Base-by-base conservation (phyloP, 305 asterid genomes). In the Petunia hybrid region DNA sequence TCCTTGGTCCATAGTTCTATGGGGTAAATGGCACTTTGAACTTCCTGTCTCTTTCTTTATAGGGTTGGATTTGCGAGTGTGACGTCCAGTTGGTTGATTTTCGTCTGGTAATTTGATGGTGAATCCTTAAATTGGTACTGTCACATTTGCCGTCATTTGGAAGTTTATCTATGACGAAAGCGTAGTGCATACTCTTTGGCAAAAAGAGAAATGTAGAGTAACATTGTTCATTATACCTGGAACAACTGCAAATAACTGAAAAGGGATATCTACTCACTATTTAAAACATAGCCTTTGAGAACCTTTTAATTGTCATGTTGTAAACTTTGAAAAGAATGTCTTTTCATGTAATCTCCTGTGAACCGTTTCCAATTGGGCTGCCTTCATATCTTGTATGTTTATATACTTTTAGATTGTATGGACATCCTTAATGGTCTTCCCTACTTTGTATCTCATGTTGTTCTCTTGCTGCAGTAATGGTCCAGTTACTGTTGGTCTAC, bases 401-500 rank as follows among this genome's bases (percentile, higher is more conserved):
- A 13, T 59, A 36, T 73, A 73, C 78, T 51, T 73, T 45, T 51
- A 51, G 62, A 48, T 73, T 5, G 12, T 48, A 12, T 48, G 78
- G 78, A 71, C 46, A 60, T 46, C 61, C 77, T 71, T 51, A 35
- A 48, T 48, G 43, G 78, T 48, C 51, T 36, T 62, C 77, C 78
- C 61, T 79, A 48, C 64, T 60, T 69, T 76, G 82, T 60, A 48
- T 80, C 80, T 80, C 73, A 81, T 56, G 35, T 82, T 80, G 13
- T 84, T 80, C 76, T 59, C 78, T 67, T 85, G 38, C 68, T 83
- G 78, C 93, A 92, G 97, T 87, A 86, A 91, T 87, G 95, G 98
- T 80, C 87, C 91, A 36, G 91, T 89, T 77, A 88, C 93, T 43
- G 88, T 92, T 71, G 97, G 97, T 82, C 84, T 92, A 83, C 99